Conservation (phyloP, 2,329 filamentous ascomycete genomes). For the Rugonectria rugulosa region DNA sequence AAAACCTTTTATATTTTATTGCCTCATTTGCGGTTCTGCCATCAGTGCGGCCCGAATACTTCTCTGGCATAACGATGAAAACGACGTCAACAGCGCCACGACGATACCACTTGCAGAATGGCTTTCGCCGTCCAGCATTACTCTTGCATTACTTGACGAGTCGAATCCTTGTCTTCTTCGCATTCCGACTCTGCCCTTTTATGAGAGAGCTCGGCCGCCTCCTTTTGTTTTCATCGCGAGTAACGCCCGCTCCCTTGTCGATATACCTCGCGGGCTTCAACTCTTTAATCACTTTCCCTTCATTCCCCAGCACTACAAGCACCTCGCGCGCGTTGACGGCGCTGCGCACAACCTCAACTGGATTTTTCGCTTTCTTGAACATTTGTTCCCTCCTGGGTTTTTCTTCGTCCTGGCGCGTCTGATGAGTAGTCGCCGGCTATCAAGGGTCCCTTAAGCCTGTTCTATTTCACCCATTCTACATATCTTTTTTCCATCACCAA, state of each 20-base stretch:
- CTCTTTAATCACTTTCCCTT: constrained; percentile 30
- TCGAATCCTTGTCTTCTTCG: constrained; percentile 12
- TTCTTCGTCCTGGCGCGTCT: constrained; percentile 15
- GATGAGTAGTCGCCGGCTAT: constrained; percentile 30
- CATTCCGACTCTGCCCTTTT: constrained; percentile 25
- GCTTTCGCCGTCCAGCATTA: constrained; percentile 27
- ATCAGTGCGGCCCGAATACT: constrained; percentile 27
- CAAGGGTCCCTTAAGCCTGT: constrained; percentile 15
- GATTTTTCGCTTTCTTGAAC: constrained; percentile 19
- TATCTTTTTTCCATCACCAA: background rate
- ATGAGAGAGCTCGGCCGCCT: constrained; percentile 36
- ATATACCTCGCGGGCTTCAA: constrained; percentile 28
- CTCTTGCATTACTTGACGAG: constrained; percentile 37
- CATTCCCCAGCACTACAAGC: constrained; percentile 28
- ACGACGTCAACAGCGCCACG: constrained; percentile 36
- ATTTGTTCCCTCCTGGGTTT: constrained; percentile 12
- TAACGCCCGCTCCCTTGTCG: constrained; percentile 29
- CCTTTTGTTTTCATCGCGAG: constrained; percentile 37
- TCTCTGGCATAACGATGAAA: constrained; percentile 36
- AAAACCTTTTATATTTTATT: constrained; percentile 14
- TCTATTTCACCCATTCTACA: constrained; percentile 7
- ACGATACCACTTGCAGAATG: constrained; percentile 34
- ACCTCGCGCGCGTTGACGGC: constrained; percentile 41
- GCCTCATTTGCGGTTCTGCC: constrained; percentile 24
- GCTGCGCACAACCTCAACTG: constrained; percentile 28